Evolutionary conservation across 2,329 filamentous ascomycete genomes (phyloP).

Genomic region (Thielaviopsis ethacetica): DNA sequence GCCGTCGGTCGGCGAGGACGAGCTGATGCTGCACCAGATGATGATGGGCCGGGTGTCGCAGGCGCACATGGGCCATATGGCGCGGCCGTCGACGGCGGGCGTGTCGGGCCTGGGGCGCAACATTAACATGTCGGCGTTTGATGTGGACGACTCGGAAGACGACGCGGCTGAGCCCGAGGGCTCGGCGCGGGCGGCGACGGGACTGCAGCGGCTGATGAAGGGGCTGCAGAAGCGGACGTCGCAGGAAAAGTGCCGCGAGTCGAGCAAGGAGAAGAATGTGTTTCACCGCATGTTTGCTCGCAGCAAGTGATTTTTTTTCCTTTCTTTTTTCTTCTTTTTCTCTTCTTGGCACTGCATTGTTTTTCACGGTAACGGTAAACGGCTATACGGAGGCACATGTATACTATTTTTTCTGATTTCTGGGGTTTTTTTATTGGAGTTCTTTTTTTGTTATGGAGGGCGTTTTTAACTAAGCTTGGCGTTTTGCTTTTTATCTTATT

Average conservation of each 20-base stretch:
- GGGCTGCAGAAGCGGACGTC: conserved; percentile 9
- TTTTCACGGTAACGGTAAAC: conserved; percentile 3
- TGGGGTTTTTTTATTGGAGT: neutral
- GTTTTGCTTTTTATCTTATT: no score
- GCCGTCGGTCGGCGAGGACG: conserved; percentile 4
- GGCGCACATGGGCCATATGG: neutral
- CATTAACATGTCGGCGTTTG: conserved; percentile 8
- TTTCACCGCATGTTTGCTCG: conserved; percentile 14
- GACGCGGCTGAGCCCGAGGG: neutral
- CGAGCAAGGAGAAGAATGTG: conserved; percentile 9
- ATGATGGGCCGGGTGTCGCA: conserved; percentile 2
- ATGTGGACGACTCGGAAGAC: conserved; percentile 8
- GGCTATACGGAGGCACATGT: conserved; percentile 3
- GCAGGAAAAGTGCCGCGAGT: conserved; percentile 10
- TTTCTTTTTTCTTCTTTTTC: neutral
- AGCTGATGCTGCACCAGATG: conserved; percentile 10
- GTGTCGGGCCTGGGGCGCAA: conserved; percentile 1
- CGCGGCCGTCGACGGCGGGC: neutral
- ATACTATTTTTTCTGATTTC: neutral
- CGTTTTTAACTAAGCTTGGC: no score
- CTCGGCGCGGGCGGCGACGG: neutral
- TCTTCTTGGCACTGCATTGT: neutral
- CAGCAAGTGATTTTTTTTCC: conserved; percentile 7
- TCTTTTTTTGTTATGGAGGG: no score
- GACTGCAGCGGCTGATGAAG: conserved; percentile 9